Evolutionary conservation across 495 filamentous ascomycete species (phyloP), one percentile per base, ranked within the genome.

Genomic region (Staphylotrichum longicolle): DNA sequence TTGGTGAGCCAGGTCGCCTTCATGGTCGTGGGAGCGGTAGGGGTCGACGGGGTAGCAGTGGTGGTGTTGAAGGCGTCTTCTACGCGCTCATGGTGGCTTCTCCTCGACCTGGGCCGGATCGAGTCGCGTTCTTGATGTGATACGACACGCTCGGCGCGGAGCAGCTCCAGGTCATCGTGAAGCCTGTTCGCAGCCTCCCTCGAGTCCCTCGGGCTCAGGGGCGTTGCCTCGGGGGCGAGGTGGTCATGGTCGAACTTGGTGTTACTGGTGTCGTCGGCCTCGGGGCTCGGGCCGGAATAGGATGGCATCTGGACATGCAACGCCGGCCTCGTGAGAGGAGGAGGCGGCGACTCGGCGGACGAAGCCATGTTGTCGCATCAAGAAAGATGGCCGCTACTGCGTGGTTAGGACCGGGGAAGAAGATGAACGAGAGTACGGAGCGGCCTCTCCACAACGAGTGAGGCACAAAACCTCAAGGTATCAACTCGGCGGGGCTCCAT

Each of bases 51-150:
- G 12, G 63, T 6, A 6, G 6, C 15, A 6, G 71, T 81, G 75
- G 57, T 89, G 85, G 62, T 63, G 61, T 89, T 85, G 72, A 98
- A 96, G 63, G 93, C 89, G 72, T 96, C 93, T n/a, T 92, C 79
- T 3, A 80, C 78, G 15, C 86, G 83, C 1, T 82, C 76, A 32
- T 76, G 74, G 35, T 76, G 51, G 64, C 69, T 67, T 53, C 71
- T 64, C 57, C 47, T 63, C 6, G 76, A 75, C 67, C 79, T 61
- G 61, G 74, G 44, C 73, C 72, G 60, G 58, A 69, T 57, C 10
- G 71, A 54, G 49, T 70, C 63, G 5, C 73, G 76, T 37, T 78
- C 77, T 50, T 84, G 75, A 14, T 85, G 74, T 72, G 83, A 69
- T 70, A 87, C 88, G 41, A 90, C 80, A 4, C 87, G 85, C 77